These are phyloP conservation scores for Ormosia emarginata DNA, from an alignment of 306 rosid species.

Conservation along the genomic window DNA sequence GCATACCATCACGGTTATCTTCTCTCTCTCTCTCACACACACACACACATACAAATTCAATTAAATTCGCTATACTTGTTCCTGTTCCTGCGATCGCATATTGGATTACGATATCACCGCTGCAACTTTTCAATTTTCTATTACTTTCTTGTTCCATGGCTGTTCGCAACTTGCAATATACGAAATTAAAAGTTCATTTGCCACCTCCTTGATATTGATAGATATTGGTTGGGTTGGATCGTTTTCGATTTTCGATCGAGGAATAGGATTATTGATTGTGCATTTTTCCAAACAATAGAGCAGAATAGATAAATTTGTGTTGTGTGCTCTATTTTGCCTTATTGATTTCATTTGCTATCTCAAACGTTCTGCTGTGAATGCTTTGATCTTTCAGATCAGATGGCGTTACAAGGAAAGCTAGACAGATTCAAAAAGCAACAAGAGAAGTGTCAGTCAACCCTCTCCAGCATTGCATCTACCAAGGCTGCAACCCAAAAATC, in stretches of 20 bases:
- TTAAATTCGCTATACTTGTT: not conserved
- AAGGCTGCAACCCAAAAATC: conserved; percentile 32
- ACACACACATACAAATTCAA: not conserved
- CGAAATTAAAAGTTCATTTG: not conserved
- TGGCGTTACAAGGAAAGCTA: conserved; percentile 60
- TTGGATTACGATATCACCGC: not conserved
- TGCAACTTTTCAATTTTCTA: not conserved
- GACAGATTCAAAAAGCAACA: conserved; percentile 71
- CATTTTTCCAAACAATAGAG: not conserved
- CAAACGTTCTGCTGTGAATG: not conserved
- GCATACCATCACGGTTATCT: not conserved
- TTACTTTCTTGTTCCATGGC: not conserved
- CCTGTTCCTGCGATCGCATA: not conserved
- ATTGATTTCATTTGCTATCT: not conserved
- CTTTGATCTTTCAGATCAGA: conserved; percentile 20
- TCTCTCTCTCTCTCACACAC: not conserved
- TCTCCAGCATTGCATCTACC: conserved; percentile 52
- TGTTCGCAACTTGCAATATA: not conserved
- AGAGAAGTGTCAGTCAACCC: conserved; percentile 55
- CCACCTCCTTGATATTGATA: not conserved
- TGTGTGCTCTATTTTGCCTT: not conserved
- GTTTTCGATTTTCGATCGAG: not conserved
- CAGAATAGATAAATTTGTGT: not conserved
- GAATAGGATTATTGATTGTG: not conserved
- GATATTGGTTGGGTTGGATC: not conserved